Percentiles rank a stretch among this genome's conserved stretches.
Conservation (phyloP, 768 basidiomycete genomes). For the Kwoniella dejecticola region DNA sequence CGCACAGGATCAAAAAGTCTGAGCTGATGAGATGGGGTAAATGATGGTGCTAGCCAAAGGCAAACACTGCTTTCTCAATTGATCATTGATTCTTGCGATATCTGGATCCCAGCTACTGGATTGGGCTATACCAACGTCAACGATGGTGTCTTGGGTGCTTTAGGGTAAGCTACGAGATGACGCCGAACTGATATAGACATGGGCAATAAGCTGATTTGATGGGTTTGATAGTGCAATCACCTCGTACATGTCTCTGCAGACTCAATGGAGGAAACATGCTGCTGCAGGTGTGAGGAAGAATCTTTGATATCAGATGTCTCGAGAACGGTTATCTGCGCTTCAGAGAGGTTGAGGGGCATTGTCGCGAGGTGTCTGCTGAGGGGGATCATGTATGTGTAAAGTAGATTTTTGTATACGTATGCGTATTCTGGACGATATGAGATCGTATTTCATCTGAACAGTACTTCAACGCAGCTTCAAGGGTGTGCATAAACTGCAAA, state of each 20-base stretch:
- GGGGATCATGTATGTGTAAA: no score
- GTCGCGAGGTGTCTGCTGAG: neutral
- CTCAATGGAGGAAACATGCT: slow-evolving; percentile 49
- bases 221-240: slow-evolving; percentile 43
- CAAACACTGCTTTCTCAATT: slow-evolving; percentile 74
- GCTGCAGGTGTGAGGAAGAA: slow-evolving; percentile 31
- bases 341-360: no score
- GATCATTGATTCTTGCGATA: slow-evolving; percentile 77
- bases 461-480: no score
- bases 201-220: no score
- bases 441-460: no score
- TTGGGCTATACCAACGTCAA: slow-evolving; percentile 74
- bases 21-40: slow-evolving; percentile 57
- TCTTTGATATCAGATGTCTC: neutral
- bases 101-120: slow-evolving; percentile 85
- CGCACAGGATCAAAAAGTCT: no score
- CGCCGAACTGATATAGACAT: no score
- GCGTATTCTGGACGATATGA: no score
- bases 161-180: slow-evolving; percentile 67
- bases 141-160: slow-evolving; percentile 80
- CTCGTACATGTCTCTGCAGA: slow-evolving; percentile 53
- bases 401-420: no score
- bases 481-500: no score
- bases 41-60: slow-evolving; percentile 58
- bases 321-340: no score